Conservation (phyloP, 768 basidiomycete genomes). For the Ramaria sp. region DNA sequence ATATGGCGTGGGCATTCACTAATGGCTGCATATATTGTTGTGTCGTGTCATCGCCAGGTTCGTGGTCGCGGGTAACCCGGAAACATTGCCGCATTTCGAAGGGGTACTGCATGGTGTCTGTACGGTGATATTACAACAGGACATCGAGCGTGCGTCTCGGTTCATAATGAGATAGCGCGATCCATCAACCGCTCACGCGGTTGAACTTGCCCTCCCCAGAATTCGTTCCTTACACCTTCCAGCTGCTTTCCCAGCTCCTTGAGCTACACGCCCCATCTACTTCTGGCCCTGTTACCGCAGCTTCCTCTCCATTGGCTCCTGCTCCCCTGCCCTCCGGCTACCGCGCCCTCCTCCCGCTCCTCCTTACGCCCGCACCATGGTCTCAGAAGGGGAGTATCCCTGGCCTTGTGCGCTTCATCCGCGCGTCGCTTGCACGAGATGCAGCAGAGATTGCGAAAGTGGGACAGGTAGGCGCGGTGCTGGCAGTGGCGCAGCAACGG, state of each 20-base stretch:
- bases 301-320: slow-evolving; percentile 19
- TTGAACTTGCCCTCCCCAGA: slow-evolving; percentile 35
- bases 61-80: slow-evolving; percentile 58
- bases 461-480: slow-evolving; percentile 65
- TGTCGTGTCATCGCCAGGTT: slow-evolving; percentile 39
- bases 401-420: slow-evolving; percentile 79
- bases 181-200: not conserved
- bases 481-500: slow-evolving; percentile 86
- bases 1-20: not conserved
- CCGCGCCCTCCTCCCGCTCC: slow-evolving; percentile 64
- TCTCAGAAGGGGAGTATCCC: slow-evolving; percentile 92
- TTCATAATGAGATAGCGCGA: not conserved
- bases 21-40: not conserved
- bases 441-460: slow-evolving; percentile 51
- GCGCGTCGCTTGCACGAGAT: slow-evolving; percentile 72
- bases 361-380: slow-evolving; percentile 83
- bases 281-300: no score
- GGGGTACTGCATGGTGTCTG: slow-evolving; percentile 76
- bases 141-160: slow-evolving; percentile 70
- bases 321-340: slow-evolving; percentile 38
- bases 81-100: slow-evolving; percentile 69
- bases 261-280: slow-evolving; percentile 47
- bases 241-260: slow-evolving; percentile 92
- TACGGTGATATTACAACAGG: slow-evolving; percentile 79
- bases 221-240: slow-evolving; percentile 96